These are phyloP conservation scores for Trichoderma koningii DNA, from an alignment of 2,329 filamentous ascomycete genomes.

Conservation along the genomic window DNA sequence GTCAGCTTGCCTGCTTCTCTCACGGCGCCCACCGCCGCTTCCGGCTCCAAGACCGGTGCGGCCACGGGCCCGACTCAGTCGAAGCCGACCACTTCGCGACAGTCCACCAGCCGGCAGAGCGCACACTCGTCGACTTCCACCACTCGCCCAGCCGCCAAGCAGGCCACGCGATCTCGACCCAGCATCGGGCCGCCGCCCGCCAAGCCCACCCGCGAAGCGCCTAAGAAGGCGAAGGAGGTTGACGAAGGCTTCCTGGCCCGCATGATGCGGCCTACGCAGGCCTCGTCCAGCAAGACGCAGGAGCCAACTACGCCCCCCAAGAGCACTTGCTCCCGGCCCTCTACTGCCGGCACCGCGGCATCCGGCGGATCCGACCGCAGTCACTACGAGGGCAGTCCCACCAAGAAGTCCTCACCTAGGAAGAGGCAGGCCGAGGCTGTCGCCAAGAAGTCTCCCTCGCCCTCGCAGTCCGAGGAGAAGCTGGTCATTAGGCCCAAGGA, in stretches of 20 bases:
- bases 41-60: conserved; percentile 56
- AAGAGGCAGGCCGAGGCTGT: background rate
- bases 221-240: conserved; percentile 57
- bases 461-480: conserved; percentile 2
- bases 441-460: conserved; percentile 6
- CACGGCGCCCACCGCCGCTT: conserved; percentile 70
- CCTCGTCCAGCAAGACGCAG: conserved; percentile 66
- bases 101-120: conserved; percentile 44
- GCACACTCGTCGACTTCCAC: conserved; percentile 32
- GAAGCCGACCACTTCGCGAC: conserved; percentile 33
- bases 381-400: conserved; percentile 7
- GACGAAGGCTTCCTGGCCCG: conserved; percentile 75
- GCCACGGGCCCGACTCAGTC: conserved; percentile 28
- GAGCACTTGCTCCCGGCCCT: conserved; percentile 36
- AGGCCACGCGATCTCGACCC: conserved; percentile 51
- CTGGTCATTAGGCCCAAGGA: background rate
- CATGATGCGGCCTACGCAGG: conserved; percentile 77
- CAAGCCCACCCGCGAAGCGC: conserved; percentile 43
- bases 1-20: conserved; percentile 63
- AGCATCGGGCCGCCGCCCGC: conserved; percentile 62
- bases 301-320: conserved; percentile 57
- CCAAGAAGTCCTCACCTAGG: conserved; percentile 16
- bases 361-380: conserved; percentile 1
- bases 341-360: conserved; percentile 10
- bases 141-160: conserved; percentile 45